Evolutionary conservation across 306 rosid genomes (phyloP).

Genomic region (Casuarina glauca): DNA sequence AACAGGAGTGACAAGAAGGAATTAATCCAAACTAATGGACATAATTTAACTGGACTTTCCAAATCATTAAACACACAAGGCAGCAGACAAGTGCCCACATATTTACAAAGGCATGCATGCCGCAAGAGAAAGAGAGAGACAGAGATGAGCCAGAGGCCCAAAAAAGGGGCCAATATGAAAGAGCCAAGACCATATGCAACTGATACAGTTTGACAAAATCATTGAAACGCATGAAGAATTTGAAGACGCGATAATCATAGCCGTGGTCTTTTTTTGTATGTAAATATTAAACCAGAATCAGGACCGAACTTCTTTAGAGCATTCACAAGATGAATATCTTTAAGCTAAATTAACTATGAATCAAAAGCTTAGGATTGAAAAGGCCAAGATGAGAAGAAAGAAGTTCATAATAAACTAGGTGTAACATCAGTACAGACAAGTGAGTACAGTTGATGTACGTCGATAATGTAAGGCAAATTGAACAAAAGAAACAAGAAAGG

Average conservation of each 20-base stretch:
- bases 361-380: background rate
- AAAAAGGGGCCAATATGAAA: background rate
- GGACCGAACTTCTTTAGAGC: background rate
- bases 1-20: background rate
- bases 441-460: background rate
- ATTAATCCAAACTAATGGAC: background rate
- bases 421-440: constrained; percentile 2
- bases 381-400: background rate
- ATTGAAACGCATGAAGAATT: background rate
- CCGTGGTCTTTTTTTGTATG: background rate
- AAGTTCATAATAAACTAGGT: background rate
- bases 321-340: background rate
- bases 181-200: background rate
- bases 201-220: background rate
- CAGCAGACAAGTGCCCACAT: background rate
- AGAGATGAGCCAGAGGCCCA: background rate
- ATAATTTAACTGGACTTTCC: background rate
- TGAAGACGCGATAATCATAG: background rate
- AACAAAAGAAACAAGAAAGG: constrained; percentile 1
- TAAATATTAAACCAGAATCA: background rate
- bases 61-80: background rate
- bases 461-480: background rate
- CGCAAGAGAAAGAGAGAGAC: background rate
- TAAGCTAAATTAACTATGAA: background rate
- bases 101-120: too few relatives aligned